Evolutionary conservation across 441 rosid species (phyloP).

Genomic region (Eutrema salsugineum): DNA sequence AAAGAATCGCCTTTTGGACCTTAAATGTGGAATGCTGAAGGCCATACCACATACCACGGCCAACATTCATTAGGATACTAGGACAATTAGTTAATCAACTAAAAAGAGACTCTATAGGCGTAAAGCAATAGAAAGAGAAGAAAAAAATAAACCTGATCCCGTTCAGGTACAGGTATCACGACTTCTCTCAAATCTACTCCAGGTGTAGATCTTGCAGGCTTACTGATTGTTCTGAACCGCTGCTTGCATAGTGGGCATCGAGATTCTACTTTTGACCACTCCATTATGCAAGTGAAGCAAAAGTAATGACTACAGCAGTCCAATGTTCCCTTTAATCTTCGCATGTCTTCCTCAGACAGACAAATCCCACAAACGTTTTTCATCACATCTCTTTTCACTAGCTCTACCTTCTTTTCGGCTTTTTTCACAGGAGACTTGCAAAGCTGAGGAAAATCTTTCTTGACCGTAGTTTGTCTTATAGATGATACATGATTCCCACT

Average conservation of each 20-base stretch:
- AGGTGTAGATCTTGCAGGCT: conserved; percentile 66
- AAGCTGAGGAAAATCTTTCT: conserved; percentile 40
- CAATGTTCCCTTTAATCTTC: conserved; percentile 76
- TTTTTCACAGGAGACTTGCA: conserved; percentile 45
- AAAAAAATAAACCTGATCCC: conserved; percentile 74
- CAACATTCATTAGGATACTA: conserved; percentile 5
- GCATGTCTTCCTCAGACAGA: conserved; percentile 89
- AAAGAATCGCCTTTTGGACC: not conserved
- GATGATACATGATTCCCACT: conserved; percentile 53
- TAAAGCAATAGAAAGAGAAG: not conserved
- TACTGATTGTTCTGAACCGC: conserved; percentile 80
- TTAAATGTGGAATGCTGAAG: not conserved
- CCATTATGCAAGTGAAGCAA: conserved; percentile 95
- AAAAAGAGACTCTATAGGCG: not conserved
- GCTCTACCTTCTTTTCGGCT: conserved; percentile 81
- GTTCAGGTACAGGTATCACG: conserved; percentile 71
- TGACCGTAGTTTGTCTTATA: conserved; percentile 39
- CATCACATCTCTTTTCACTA: conserved; percentile 42
- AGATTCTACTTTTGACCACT: conserved; percentile 98
- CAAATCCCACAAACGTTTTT: conserved; percentile 93
- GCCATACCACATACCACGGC: not conserved
- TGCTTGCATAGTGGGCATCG: conserved; percentile 99
- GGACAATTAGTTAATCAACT: not conserved
- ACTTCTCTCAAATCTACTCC: conserved; percentile 77
- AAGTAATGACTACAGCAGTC: conserved; percentile 92